Percentiles rank a stretch among this genome's conserved stretches.
These are phyloP conservation scores for Cavenderia fasciculata DNA, from an alignment of 78 protist genomes.

Conservation along the genomic window DNA sequence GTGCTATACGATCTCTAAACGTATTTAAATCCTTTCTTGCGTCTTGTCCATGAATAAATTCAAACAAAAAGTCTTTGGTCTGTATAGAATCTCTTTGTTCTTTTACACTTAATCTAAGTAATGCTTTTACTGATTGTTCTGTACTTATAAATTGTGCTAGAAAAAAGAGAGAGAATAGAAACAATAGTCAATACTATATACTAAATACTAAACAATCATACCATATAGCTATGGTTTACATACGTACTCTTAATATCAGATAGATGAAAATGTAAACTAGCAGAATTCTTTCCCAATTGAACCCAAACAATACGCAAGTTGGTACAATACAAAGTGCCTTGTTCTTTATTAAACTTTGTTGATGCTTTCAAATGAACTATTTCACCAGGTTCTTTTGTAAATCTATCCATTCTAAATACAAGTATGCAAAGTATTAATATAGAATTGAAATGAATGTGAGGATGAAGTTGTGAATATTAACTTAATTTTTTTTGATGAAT, in stretches of 20 bases:
- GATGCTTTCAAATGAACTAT: conserved; percentile 26
- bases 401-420: conserved; percentile 29
- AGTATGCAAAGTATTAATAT: too few relatives aligned
- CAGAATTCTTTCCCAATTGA: conserved; percentile 24
- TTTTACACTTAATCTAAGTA: conserved; percentile 27
- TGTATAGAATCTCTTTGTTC: conserved; percentile 15
- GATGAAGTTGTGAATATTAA: too few relatives aligned
- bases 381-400: conserved; percentile 64
- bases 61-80: conserved; percentile 56
- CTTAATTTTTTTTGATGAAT: too few relatives aligned
- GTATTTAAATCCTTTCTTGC: conserved; percentile 51
- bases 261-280: conserved; percentile 55
- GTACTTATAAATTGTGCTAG: conserved; percentile 49
- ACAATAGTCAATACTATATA: neutral
- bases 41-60: conserved; percentile 41
- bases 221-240: neutral
- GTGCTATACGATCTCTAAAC: conserved; percentile 42
- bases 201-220: neutral
- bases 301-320: conserved; percentile 65
- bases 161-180: neutral
- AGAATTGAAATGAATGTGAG: too few relatives aligned
- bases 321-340: conserved; percentile 53
- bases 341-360: conserved; percentile 29
- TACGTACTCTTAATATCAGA: conserved; percentile 40
- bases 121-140: conserved; percentile 37